Evolutionary conservation across 805 yeast species (phyloP), one percentile per base, ranked within the genome.

Genomic region (Lachancea sp.): DNA sequence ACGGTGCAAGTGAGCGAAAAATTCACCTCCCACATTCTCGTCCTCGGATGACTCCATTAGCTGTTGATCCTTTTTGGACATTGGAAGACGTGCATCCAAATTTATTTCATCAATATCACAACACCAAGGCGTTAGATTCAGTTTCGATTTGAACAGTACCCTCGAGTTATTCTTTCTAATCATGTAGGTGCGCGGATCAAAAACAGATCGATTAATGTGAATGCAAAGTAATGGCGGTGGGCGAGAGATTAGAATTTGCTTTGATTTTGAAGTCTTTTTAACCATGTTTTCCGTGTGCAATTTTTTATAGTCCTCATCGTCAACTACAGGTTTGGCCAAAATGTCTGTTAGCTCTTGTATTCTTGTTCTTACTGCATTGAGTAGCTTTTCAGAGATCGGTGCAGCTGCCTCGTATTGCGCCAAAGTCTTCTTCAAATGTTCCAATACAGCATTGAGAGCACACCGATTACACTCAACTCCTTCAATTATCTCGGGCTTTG

Each of bases 381-480:
- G 37, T 29, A 72, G 48, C 35, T 64, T 63, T 8, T 54, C 53
- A 8, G 61, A 56, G 8, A 51, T 36, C 3, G 46, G 37, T n/a
- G 41, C 48, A 18, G 47, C 44, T 7, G 39, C 25, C 47, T 60
- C 43, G 50, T 60, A 44, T 47, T 64, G 35, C 18, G 55, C 41
- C 26, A 64, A 41, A 46, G 72, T 72, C 12, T 60, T 66, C 15
- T 51, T 38, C 24, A 81, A 61, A 46, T 71, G 77, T n/a, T 68
- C 71, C 38, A 62, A 64, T 9, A 84, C 80, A 43, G 78, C 79
- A 21, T 61, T 60, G 49, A 90, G 68, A 2, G 94, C 90, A 68
- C 97, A 90, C 53, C 97, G 72, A 55, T 89, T 87, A 67, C 98
- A 90, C 61, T 88, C 90, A 26, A 90, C 98, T 34, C 88, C 96